A percentile compares a stretch with the other conserved stretches of the same genome.
Evolutionary conservation across 78 protist genomes (phyloP).

Genomic region (Emiliania huxleyi): DNA sequence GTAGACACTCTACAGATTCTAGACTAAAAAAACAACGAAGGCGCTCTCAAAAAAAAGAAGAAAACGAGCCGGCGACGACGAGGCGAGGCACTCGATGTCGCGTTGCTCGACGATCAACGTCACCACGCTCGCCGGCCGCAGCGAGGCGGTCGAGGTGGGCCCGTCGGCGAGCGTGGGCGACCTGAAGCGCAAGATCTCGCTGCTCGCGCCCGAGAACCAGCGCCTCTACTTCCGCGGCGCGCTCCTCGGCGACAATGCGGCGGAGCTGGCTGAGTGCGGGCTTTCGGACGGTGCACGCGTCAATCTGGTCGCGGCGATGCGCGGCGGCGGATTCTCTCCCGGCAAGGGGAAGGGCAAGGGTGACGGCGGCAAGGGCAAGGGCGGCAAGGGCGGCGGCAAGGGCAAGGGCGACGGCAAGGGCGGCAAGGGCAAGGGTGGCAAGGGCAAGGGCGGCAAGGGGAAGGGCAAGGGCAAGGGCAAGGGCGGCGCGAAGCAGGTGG

Average conservation of each 20-base stretch:
- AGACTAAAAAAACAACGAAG: too few relatives aligned
- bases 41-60: too few relatives aligned
- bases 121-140: background rate
- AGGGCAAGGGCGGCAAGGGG: background rate
- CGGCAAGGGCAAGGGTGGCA: background rate
- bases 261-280: background rate
- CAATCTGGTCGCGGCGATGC: background rate
- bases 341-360: slow-evolving; percentile 57
- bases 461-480: slow-evolving; percentile 72
- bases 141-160: background rate
- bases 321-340: background rate
- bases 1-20: too few relatives aligned
- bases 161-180: background rate
- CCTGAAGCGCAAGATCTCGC: background rate
- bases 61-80: too few relatives aligned
- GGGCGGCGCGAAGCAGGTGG: slow-evolving; percentile 85
- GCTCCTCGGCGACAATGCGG: background rate
- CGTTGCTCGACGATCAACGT: too few relatives aligned
- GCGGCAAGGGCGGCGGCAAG: slow-evolving; percentile 28
- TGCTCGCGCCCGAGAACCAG: background rate
- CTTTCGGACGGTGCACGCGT: background rate
- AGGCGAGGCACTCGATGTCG: too few relatives aligned
- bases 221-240: background rate
- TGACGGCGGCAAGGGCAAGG: slow-evolving; percentile 45
- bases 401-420: background rate